Conservation (phyloP, 1,284 basidiomycete species). For the Naganishia liquefaciens region DNA sequence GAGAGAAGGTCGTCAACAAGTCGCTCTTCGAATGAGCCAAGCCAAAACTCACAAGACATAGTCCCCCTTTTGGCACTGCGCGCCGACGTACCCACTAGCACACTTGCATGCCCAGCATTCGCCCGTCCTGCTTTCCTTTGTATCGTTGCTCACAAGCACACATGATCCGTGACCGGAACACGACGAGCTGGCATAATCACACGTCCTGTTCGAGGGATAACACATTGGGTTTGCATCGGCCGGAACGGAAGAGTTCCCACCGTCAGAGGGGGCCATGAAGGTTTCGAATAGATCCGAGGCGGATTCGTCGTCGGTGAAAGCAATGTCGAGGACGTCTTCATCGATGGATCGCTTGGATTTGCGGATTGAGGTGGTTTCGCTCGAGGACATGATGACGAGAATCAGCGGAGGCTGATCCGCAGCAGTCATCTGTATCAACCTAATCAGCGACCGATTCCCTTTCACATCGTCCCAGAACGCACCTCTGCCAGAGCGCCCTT, state of each 20-base stretch:
- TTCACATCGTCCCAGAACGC: slow-evolving; percentile 16
- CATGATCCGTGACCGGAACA: slow-evolving; percentile 46
- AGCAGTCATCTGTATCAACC: slow-evolving; percentile 43
- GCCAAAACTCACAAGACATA: slow-evolving; percentile 46
- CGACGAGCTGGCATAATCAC: slow-evolving; percentile 38
- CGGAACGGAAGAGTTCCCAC: slow-evolving; percentile 17
- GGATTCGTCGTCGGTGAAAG: neutral
- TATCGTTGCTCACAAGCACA: slow-evolving; percentile 37
- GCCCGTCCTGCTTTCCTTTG: slow-evolving; percentile 30
- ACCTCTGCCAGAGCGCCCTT: slow-evolving; percentile 49
- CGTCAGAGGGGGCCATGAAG: neutral
- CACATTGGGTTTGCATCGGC: slow-evolving; percentile 36
- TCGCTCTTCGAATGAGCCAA: neutral
- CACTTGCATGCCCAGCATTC: slow-evolving; percentile 51
- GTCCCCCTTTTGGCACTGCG: slow-evolving; percentile 47
- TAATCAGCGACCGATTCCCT: neutral
- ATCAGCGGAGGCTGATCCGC: slow-evolving; percentile 48
- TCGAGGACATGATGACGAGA: slow-evolving; percentile 45
- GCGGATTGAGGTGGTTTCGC: slow-evolving; percentile 1
- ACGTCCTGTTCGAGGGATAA: slow-evolving; percentile 44
- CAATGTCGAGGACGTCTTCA: slow-evolving; percentile 4
- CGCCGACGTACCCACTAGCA: slow-evolving; percentile 41
- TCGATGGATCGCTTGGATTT: slow-evolving; percentile 9
- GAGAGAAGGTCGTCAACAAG: neutral
- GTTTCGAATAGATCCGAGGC: slow-evolving; percentile 6